Base-by-base conservation (phyloP, 495 filamentous ascomycete species). In the Penicillium coffeae region DNA sequence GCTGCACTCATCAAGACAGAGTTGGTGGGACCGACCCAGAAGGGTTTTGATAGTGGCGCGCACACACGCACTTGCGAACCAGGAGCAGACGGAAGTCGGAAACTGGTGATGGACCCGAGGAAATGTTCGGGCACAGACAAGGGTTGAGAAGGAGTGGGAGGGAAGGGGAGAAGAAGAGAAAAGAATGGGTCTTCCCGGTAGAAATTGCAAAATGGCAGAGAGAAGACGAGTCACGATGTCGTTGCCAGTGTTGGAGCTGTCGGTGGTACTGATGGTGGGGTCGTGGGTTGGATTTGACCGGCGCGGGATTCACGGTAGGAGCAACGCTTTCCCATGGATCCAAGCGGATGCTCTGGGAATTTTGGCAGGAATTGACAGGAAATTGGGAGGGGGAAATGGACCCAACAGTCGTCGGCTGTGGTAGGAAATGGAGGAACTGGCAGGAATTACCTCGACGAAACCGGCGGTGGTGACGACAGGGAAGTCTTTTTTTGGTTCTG, bases 1-100 rank as follows among this genome's bases (percentile, higher is more conserved):
- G 67, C 62, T 62, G 64, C 68, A 72, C 68, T 74, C 69, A 72
- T 74, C 62, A 70, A 74, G 71, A 64, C 69, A 65, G 65, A 49
- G 10, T 4, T 34, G 61, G 50, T 64, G 48, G 62, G 65, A 60
- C 25, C 25, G 25, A 30, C 25, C 25, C 25, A 60, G 57, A 55
- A 59, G 44, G 35, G 45, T 38, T 33, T 38, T 50, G 21, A 45
- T 62, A 48, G 20, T 46, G 42, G 32, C 14, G 33, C 43, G 47
- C 40, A 32, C 35, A 50, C 47, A 49, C 13, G 33, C 15, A 21
- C 38, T 20, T 34, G 21, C 16, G 40, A 51, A 34, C 35, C 18
- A 43, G n/a, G 25, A 16, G 21, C 30, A 18, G 42, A 18, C 14
- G 34, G 34, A 22, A 14, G 22, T n/a, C n/a, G 34, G 22, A 47